Evolutionary conservation across 2,329 filamentous ascomycete species (phyloP), one percentile per base, ranked within the genome.

Genomic region (Cladosporium sp.): DNA sequence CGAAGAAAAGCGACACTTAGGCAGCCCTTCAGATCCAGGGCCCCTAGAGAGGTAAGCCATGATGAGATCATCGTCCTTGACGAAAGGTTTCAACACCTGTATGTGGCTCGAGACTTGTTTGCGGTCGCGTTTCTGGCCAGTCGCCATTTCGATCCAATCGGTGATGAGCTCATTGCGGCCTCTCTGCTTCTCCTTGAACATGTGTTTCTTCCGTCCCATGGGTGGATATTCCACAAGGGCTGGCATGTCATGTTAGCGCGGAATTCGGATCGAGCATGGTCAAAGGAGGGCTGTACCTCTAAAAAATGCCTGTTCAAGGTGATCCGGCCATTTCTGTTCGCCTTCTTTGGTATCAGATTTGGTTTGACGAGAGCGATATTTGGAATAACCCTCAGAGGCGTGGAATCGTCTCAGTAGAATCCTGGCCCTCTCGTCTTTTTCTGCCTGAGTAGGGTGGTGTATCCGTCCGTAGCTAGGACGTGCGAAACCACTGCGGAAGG

Each of bases 101-200:
- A 86, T 78, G 66, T 86, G 83, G 64, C 83, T 86, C 0, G 83
- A 86, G 4, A 86, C 80, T 65, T 86, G 81, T 68, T 86, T 86
- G 51, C 83, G 75, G 15, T 70, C 72, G 54, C 83, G 75, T 24
- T 64, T 66, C 57, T 78, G 78, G 20, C 83, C 81, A 6, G 83
- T 85, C 58, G 77, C 73, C 57, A 77, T 77, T 62, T 74, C 71
- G 59, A 86, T 85, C 53, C 78, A 82, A 63, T 83, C 77, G 20
- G 83, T 77, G 60, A 86, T 84, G 45, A 85, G 71, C 68, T 86
- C 83, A 65, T 86, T 86, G 37, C 83, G 79, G 24, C 83, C 83
- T 61, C 79, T 78, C 17, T 76, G 78, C 66, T 81, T 80, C 45
- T 78, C 79, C 57, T 80, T 75, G 58, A 70, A 62, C 2, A 61